Percentiles rank a stretch among this genome's conserved stretches.
phyloP scores from a whole-genome alignment of 1,284 basidiomycete genomes.

The Ceratobasidium sp. region DNA sequence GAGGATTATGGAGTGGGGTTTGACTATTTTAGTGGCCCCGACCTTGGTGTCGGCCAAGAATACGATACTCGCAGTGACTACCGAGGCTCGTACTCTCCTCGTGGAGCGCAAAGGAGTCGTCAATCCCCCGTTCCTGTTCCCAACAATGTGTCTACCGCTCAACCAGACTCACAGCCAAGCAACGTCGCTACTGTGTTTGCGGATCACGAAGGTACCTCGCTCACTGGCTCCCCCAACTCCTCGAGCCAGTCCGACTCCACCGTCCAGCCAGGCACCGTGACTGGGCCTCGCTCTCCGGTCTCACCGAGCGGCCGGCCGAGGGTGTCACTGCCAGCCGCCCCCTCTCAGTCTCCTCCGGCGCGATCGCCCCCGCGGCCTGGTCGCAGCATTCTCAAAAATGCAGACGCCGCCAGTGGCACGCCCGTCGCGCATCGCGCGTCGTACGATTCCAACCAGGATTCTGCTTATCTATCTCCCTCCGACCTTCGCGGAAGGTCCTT shows the following conservation, averaged over 20 bases:
- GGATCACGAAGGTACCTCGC: slow-evolving; percentile 12
- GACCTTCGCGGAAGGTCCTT: slow-evolving; percentile 33
- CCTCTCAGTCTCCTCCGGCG: slow-evolving; percentile 37
- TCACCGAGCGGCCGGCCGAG: slow-evolving; percentile 15
- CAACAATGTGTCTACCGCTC: slow-evolving; percentile 17
- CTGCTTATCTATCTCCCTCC: slow-evolving; percentile 37
- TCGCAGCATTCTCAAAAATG: slow-evolving; percentile 40
- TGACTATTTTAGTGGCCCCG: slow-evolving; percentile 62
- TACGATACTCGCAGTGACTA: not conserved
- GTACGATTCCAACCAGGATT: slow-evolving; percentile 17
- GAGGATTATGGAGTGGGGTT: slow-evolving; percentile 56
- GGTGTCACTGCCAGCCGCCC: slow-evolving; percentile 12
- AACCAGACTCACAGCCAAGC: not conserved
- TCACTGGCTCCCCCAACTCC: slow-evolving; percentile 29
- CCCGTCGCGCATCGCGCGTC: slow-evolving; percentile 32
- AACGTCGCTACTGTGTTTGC: slow-evolving; percentile 4
- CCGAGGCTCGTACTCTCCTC: slow-evolving; percentile 23
- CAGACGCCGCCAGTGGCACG: slow-evolving; percentile 2
- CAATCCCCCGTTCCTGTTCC: not conserved
- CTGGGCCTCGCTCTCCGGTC: slow-evolving; percentile 10
- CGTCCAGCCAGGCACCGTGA: slow-evolving; percentile 13
- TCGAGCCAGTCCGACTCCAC: slow-evolving; percentile 31
- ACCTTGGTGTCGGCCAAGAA: slow-evolving; percentile 51
- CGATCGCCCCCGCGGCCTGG: slow-evolving; percentile 41
- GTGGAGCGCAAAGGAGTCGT: slow-evolving; percentile 5